Base-by-base conservation (phyloP, 768 basidiomycete genomes). In the Tulasnella sp. region DNA sequence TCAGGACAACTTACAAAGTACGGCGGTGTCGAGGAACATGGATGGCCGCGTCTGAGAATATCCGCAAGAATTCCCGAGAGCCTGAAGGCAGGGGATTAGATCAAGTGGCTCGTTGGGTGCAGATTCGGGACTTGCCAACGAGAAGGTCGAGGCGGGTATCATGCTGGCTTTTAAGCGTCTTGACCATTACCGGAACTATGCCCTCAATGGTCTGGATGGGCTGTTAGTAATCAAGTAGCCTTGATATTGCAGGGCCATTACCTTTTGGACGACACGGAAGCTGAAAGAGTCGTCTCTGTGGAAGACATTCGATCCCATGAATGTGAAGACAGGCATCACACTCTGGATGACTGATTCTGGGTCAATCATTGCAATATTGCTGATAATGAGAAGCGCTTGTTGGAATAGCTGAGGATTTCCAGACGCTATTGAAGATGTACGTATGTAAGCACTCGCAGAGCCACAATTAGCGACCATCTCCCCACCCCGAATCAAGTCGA, bases 221-320 rank as follows among this genome's bases (percentile, higher is more conserved):
- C 77, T 4, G 28, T 42, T 76, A 81, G 78, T 28, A 44, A 41
- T 31, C 22, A 12, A 18, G 50, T 48, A 14, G 24, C 22, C 69
- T 9, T 20, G 76, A 18, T 34, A 37, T 31, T 77, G 16, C 6
- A 18, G 74, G n/a, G 14, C 2, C 75, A 87, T 69, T 78, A 95
- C 96, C 89, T 94, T 94, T 85, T 98, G 96, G 2, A 99, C 95
- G 12, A 99, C 96, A 50, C 92, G 91, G 88, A 98, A 97, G 84
- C 94, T 97, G 86, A 97, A 97, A 0, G 93, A 91, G 84, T 99
- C 98, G 83, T 99, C 98, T 73, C 96, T 90, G 84, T 98, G 97
- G 88, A 98, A 95, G 24, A 98, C 93, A 82, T 96, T 97, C n/a
- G 97, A 95, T 28, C 98, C 97, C 96, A 99, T 98, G 87, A 98